Evolutionary conservation across 1,284 basidiomycete genomes (phyloP), one percentile per base, ranked within the genome.

Genomic region (Ceraceosorus guamensis): DNA sequence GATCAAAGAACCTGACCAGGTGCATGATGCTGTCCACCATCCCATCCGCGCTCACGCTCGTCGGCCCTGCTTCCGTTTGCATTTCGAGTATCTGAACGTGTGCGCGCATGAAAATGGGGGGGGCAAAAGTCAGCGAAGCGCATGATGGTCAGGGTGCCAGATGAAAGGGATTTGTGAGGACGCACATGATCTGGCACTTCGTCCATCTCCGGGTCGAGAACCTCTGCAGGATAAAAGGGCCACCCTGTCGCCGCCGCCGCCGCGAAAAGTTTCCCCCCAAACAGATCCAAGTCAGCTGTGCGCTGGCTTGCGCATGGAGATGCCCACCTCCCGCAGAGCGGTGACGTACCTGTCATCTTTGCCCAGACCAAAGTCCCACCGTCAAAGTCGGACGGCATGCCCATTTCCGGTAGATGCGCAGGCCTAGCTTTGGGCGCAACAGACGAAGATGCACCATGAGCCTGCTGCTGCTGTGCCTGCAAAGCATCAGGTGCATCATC

Each of bases 1-100:
- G 6, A 46, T 56, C 50, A 46, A 45, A 88, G 77, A 87, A 89
- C 52, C 82, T 82, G 14, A 88, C 80, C 45, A 87, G 79, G 65
- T 59, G 83, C 52, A 54, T 75, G 76, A n/a, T 6, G 68, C 76
- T 24, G 79, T 78, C 10, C 62, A 76, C 47, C 63, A 78, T 18
- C 76, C 71, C 54, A 81, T 66, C 34, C 31, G 30, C n/a, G 24
- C 7, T 47, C 46, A 30, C n/a, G 14, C 7, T 7, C 32, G 30
- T 50, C 33, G 43, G 41, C n/a, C 30, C 4, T 16, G 16, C 13
- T 14, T 10, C n/a, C 45, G 43, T 39, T 39, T 11, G 46, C 46
- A 37, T 37, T 6, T 30, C 34, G 16, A n/a, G n/a, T n/a, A n/a
- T n/a, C n/a, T n/a, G n/a, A n/a, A n/a, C n/a, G n/a, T n/a, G n/a